Conservation (phyloP, 2,329 filamentous ascomycete species). For the Cordyceps pruinosa region DNA sequence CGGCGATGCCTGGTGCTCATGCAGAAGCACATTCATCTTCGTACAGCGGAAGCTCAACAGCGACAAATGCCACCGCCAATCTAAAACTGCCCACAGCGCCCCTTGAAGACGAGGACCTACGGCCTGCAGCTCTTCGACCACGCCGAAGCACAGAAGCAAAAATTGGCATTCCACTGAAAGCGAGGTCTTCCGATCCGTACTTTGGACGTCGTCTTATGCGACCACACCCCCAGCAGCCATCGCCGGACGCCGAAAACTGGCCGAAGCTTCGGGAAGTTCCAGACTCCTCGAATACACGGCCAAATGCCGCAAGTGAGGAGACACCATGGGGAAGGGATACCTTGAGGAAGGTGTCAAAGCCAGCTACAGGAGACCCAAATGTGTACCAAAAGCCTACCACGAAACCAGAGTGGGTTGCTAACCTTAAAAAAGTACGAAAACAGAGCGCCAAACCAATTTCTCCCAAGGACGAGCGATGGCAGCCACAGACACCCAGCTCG, state of each 20-base stretch:
- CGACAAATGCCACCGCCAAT: background rate
- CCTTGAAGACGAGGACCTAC: background rate
- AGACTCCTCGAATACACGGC: background rate
- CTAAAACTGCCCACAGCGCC: background rate
- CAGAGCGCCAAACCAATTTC: background rate
- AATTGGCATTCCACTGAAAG: background rate
- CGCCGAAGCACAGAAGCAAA: background rate
- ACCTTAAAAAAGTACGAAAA: slow-evolving; percentile 1
- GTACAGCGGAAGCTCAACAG: slow-evolving; percentile 10
- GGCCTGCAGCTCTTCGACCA: slow-evolving; percentile 9
- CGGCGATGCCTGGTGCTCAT: slow-evolving; percentile 9
- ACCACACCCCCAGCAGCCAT: slow-evolving; percentile 11
- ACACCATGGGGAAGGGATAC: slow-evolving; percentile 5
- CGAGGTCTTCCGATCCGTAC: slow-evolving; percentile 4
- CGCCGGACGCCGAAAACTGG: slow-evolving; percentile 4
- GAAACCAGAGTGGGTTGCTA: slow-evolving; percentile 5
- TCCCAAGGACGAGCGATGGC: background rate
- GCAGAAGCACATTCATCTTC: background rate
- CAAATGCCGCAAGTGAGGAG: background rate
- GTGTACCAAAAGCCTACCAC: background rate
- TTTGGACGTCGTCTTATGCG: background rate
- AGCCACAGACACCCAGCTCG: background rate
- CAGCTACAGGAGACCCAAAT: background rate
- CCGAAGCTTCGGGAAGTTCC: slow-evolving; percentile 9
- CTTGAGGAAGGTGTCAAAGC: slow-evolving; percentile 5